Evolutionary conservation across 2,329 filamentous ascomycete species (phyloP).

Genomic region (Neoarthrinium moseri): DNA sequence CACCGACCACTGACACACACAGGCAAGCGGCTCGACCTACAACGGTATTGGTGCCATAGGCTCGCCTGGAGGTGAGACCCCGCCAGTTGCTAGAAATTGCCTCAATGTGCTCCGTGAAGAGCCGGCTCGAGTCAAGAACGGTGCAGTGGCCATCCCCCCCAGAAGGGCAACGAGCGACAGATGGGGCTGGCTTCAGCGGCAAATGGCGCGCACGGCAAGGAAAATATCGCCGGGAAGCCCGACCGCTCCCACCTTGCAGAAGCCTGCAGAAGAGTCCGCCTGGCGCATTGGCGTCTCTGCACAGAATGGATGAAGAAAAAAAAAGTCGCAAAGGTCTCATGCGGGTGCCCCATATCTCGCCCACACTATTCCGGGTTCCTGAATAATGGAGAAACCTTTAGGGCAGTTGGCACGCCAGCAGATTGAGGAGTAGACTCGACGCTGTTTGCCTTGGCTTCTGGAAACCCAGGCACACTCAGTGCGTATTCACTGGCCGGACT

Average conservation of each 20-base stretch:
- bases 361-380: too few species aligned
- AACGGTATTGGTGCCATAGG: too few species aligned
- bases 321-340: not conserved
- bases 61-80: too few species aligned
- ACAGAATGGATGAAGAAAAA: not conserved
- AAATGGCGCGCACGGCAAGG: not conserved
- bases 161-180: constrained; percentile 4
- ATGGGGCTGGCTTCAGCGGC: not conserved
- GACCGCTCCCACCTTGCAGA: too few species aligned
- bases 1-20: too few species aligned
- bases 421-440: too few species aligned
- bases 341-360: not conserved
- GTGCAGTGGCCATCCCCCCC: not conserved
- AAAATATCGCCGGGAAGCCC: constrained; percentile 4
- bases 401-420: not conserved
- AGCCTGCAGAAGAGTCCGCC: too few species aligned
- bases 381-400: constrained; percentile 5
- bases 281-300: too few species aligned
- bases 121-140: constrained; percentile 1
- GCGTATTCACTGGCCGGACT: too few species aligned
- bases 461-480: too few species aligned
- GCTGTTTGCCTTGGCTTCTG: too few species aligned
- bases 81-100: constrained; percentile 1
- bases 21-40: too few species aligned
- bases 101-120: constrained; percentile 1